These are phyloP conservation scores for Vairimorpha necatrix DNA, from an alignment of 371 early-diverging fungal genomes.

Conservation along the genomic window DNA sequence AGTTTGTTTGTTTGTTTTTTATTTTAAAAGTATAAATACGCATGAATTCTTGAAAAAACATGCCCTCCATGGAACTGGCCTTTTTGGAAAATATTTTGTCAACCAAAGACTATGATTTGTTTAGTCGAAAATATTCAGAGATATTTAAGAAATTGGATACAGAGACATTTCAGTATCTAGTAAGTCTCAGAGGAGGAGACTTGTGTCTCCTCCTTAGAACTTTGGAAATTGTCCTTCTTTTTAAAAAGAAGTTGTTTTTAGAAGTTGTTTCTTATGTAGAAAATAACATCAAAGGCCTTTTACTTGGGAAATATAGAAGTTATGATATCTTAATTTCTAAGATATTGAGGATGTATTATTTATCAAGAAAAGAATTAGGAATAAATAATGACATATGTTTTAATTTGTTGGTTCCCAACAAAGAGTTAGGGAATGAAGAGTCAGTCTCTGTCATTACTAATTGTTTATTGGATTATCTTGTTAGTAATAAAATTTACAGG, in stretches of 20 bases:
- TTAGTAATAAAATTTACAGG: slow-evolving; percentile 34
- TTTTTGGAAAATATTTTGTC: neutral
- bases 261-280: neutral
- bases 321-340: slow-evolving; percentile 24
- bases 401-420: slow-evolving; percentile 29
- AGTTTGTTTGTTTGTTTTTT: neutral
- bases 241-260: neutral
- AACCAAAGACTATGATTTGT: neutral
- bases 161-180: neutral
- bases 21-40: neutral
- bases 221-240: neutral
- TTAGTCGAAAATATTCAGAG: neutral
- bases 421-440: slow-evolving; percentile 40
- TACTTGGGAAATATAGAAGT: slow-evolving; percentile 12
- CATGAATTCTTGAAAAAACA: neutral
- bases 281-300: neutral
- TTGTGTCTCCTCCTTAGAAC: neutral
- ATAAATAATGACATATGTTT: slow-evolving; percentile 11
- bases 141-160: neutral
- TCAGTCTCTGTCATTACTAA: slow-evolving; percentile 37
- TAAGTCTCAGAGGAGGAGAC: neutral
- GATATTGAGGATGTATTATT: slow-evolving; percentile 28
- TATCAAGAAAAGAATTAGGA: slow-evolving; percentile 25
- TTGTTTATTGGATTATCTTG: slow-evolving; percentile 35
- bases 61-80: neutral